A percentile compares a stretch with the other conserved stretches of the same genome.
phyloP scores from a whole-genome alignment of 345 rosid species.

The Nephelium lappaceum region DNA sequence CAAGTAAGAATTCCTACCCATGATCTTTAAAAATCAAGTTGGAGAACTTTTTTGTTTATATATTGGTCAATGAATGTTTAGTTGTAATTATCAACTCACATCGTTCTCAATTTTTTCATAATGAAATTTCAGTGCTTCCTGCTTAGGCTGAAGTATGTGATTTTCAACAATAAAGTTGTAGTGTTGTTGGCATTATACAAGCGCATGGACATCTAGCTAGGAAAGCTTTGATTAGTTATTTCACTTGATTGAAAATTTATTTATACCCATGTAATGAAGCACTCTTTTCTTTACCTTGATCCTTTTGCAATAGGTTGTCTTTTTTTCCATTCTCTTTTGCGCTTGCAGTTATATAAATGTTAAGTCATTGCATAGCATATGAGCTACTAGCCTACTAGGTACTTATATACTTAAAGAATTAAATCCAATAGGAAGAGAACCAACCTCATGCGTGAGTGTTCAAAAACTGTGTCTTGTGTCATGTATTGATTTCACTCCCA shows the following conservation, averaged over 20 bases:
- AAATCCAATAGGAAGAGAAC: neutral
- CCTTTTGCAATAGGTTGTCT: neutral
- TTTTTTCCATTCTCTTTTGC: neutral
- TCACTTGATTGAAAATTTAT: neutral
- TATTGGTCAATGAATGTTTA: neutral
- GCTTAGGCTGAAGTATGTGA: neutral
- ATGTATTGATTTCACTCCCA: neutral
- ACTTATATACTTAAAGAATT: no score
- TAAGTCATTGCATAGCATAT: neutral
- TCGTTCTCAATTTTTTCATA: neutral
- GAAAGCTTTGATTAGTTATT: neutral
- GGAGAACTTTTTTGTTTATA: neutral
- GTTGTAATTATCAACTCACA: neutral
- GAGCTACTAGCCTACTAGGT: neutral
- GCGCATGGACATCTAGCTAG: neutral
- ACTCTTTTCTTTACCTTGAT: neutral
- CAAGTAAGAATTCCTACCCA: neutral
- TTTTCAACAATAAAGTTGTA: neutral
- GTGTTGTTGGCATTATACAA: neutral
- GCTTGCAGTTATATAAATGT: neutral
- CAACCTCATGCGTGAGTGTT: neutral
- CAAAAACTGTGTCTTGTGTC: neutral
- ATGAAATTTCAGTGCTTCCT: neutral
- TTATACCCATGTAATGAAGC: neutral
- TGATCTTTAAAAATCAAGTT: neutral